Base-by-base conservation (phyloP, 106 monocot genomes). In the Allium cepa region DNA sequence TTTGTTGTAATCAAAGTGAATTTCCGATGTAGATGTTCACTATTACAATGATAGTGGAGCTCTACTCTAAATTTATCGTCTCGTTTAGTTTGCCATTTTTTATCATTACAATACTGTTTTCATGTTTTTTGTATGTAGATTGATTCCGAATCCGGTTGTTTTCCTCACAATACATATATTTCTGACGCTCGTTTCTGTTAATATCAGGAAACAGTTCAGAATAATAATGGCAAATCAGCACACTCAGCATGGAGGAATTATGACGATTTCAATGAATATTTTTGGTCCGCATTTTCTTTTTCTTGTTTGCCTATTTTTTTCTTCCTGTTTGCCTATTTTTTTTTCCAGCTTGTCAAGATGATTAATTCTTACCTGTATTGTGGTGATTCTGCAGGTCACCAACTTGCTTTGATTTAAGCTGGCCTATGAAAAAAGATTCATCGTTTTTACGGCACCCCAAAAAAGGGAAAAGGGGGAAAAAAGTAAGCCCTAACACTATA, bases 261-360 rank as follows among this genome's bases (percentile, higher is more conserved):
- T 83, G 99, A 99, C 81, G 99, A 99, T 75, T 99, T 99, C 64
- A 99, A 99, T 75, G 99, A 99, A 85, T 99, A 83, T 87, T 99
- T 99, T 75, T 99, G 99, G 99, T 99, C 55, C 72, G 60, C 53
- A 17, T 59, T 17, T 46, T 67, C 36, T 56, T 22, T 22, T 22
- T 10, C 68, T 18, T 47, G 8, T 61, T 59, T 61, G 28, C 22
- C n/a, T 62, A 36, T 71, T 6, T 67, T 49, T 56, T 22, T 22
- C 22, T 22, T 10, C 68, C 15, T 47, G 8, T 61, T 59, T 61
- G 28, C 22, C n/a, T 62, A 36, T 71, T 6, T 27, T 45, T 45
- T 22, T 22, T 36, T 36, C 36, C 5, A 36, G 36, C 36, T 36
- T 36, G 36, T 36, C 36, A 36, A 36, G 36, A 36, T 47, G 8